These are phyloP conservation scores for Fusarium napiforme DNA, from an alignment of 2,329 filamentous ascomycete species.

Conservation along the genomic window DNA sequence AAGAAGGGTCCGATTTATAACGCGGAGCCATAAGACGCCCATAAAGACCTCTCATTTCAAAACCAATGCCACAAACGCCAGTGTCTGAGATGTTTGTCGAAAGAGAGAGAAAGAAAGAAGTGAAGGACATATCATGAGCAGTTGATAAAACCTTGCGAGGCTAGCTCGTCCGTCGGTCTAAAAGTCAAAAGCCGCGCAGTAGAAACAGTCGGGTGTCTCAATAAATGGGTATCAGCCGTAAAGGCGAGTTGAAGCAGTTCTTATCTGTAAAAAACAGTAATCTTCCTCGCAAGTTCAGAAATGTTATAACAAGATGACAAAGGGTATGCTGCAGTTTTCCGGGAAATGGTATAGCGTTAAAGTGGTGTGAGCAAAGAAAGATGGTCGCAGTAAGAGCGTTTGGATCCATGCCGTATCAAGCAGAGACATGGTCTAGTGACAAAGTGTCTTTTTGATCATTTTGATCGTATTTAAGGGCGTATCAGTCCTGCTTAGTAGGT, in stretches of 20 bases:
- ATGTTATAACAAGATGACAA: slow-evolving; percentile 41
- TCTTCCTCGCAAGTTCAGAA: slow-evolving; percentile 34
- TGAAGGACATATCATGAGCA: slow-evolving; percentile 29
- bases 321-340: slow-evolving; percentile 53
- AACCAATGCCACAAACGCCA: slow-evolving; percentile 37
- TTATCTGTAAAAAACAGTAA: slow-evolving; percentile 10
- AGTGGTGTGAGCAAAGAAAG: slow-evolving; percentile 34
- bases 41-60: slow-evolving; percentile 29
- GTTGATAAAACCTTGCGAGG: slow-evolving; percentile 23
- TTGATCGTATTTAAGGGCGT: not conserved
- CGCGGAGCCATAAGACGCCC: slow-evolving; percentile 18
- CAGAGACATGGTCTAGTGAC: slow-evolving; percentile 15
- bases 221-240: slow-evolving; percentile 37
- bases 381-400: slow-evolving; percentile 31
- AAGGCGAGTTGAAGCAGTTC: slow-evolving; percentile 21
- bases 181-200: slow-evolving; percentile 20
- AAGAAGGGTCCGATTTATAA: slow-evolving; percentile 15
- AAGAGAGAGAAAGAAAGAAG: slow-evolving; percentile 15
- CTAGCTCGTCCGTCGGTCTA: slow-evolving; percentile 21
- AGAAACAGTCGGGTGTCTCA: slow-evolving; percentile 22
- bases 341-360: slow-evolving; percentile 41
- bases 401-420: slow-evolving; percentile 31
- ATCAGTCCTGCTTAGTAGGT: slow-evolving; percentile 6
- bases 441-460: not conserved
- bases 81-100: slow-evolving; percentile 27